phyloP scores from a whole-genome alignment of 1,284 basidiomycete species.

The Xerocomus minutiporus region DNA sequence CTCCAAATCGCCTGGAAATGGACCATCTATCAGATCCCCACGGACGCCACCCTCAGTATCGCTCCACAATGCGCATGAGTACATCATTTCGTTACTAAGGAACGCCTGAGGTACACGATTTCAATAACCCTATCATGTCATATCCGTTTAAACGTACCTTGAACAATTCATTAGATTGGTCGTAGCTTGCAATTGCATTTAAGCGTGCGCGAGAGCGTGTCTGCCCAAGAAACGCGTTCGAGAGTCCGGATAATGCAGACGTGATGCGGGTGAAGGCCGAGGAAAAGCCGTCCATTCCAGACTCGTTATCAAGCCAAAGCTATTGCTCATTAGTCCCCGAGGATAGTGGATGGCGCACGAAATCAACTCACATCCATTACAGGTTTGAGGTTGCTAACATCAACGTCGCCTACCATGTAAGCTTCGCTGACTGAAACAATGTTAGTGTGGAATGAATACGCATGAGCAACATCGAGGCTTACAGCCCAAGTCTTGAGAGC shows the following conservation, averaged over 20 bases:
- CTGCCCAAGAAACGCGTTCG: slow-evolving; percentile 80
- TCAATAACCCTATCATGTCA: slow-evolving; percentile 29
- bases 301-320: slow-evolving; percentile 82
- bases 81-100: slow-evolving; percentile 88
- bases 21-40: slow-evolving; percentile 54
- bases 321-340: slow-evolving; percentile 31
- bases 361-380: slow-evolving; percentile 68
- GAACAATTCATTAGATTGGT: slow-evolving; percentile 81
- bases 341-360: neutral
- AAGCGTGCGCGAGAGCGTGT: slow-evolving; percentile 71
- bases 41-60: slow-evolving; percentile 68
- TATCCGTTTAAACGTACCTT: slow-evolving; percentile 40
- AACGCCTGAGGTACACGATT: slow-evolving; percentile 52
- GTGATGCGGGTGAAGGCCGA: slow-evolving; percentile 63
- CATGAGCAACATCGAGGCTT: slow-evolving; percentile 28
- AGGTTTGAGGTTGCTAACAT: slow-evolving; percentile 66
- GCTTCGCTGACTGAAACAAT: slow-evolving; percentile 72
- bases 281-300: slow-evolving; percentile 61
- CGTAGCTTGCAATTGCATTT: slow-evolving; percentile 87
- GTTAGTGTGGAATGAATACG: slow-evolving; percentile 15
- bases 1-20: slow-evolving; percentile 66
- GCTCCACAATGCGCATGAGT: slow-evolving; percentile 80
- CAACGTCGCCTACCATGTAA: slow-evolving; percentile 79
- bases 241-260: slow-evolving; percentile 65
- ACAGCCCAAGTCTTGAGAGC: slow-evolving; percentile 73